A percentile compares a stretch with the other conserved stretches of the same genome.
These are phyloP conservation scores for Fusarium torreyae DNA, from an alignment of 2,329 filamentous ascomycete genomes.

Conservation along the genomic window DNA sequence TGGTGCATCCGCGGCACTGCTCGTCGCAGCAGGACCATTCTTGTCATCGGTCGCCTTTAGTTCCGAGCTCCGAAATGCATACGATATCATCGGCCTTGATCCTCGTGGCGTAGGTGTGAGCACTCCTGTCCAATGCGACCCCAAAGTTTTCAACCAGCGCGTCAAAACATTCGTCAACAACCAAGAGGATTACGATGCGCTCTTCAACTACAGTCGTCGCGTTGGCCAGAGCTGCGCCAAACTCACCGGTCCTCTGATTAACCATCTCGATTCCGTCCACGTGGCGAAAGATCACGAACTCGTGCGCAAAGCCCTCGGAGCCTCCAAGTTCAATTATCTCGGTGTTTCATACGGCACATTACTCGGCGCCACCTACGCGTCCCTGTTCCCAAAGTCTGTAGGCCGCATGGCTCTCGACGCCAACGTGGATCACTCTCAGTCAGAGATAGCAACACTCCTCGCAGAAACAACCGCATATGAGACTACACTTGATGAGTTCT, in stretches of 20 bases:
- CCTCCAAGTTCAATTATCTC: slow-evolving; percentile 51
- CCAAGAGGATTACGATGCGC: slow-evolving; percentile 22
- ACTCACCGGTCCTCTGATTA: slow-evolving; percentile 43
- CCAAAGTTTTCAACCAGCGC: slow-evolving; percentile 42
- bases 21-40: slow-evolving; percentile 26
- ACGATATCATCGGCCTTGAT: slow-evolving; percentile 62
- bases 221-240: slow-evolving; percentile 45
- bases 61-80: slow-evolving; percentile 46
- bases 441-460: slow-evolving; percentile 31
- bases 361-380: slow-evolving; percentile 54
- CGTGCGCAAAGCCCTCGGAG: slow-evolving; percentile 42
- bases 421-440: slow-evolving; percentile 46
- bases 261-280: slow-evolving; percentile 45
- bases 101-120: slow-evolving; percentile 61
- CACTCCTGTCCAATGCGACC: slow-evolving; percentile 58
- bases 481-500: slow-evolving; percentile 38
- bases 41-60: slow-evolving; percentile 31
- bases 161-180: slow-evolving; percentile 31
- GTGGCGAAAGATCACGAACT: slow-evolving; percentile 47
- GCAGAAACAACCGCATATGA: slow-evolving; percentile 38
- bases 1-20: slow-evolving; percentile 24
- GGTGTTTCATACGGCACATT: slow-evolving; percentile 57
- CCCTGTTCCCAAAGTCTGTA: slow-evolving; percentile 49
- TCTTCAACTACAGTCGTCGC: slow-evolving; percentile 28
- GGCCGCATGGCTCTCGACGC: slow-evolving; percentile 51